These are phyloP conservation scores for Alternaria gaisen DNA, from an alignment of 2,329 filamentous ascomycete genomes.

Conservation along the genomic window DNA sequence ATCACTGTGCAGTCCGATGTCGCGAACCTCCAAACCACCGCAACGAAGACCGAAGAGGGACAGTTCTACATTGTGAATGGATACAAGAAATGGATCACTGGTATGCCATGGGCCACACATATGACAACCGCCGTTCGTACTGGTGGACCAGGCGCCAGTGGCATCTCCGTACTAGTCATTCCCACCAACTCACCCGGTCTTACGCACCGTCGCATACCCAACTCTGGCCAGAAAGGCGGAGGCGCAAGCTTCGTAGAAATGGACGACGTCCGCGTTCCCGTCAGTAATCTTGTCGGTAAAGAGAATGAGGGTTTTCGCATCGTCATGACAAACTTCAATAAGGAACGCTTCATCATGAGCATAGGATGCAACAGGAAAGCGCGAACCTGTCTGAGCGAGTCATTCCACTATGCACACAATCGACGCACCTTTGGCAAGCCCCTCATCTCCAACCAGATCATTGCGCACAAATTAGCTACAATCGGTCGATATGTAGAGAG, in stretches of 20 bases:
- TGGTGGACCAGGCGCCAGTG: constrained; percentile 61
- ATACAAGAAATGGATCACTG: constrained; percentile 74
- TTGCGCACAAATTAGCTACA: constrained; percentile 67
- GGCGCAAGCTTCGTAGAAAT: constrained; percentile 67
- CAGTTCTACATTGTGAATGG: constrained; percentile 75
- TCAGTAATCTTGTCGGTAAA: constrained; percentile 61
- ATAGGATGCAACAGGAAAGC: constrained; percentile 66
- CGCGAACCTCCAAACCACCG: constrained; percentile 69
- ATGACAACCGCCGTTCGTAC: constrained; percentile 70
- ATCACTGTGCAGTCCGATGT: constrained; percentile 62
- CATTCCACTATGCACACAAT: constrained; percentile 61
- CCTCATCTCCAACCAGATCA: constrained; percentile 66
- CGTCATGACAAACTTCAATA: constrained; percentile 65
- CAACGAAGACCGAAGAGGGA: constrained; percentile 76
- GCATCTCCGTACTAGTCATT: constrained; percentile 68
- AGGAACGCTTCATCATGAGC: constrained; percentile 67
- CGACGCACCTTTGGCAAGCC: constrained; percentile 68
- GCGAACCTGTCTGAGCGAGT: constrained; percentile 63
- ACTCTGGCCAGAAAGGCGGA: constrained; percentile 72
- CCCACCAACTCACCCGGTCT: constrained; percentile 62
- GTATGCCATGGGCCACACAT: constrained; percentile 67
- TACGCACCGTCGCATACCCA: constrained; percentile 64
- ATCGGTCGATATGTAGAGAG: constrained; percentile 68
- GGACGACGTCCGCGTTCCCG: constrained; percentile 65
- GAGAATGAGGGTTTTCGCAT: constrained; percentile 66